Percentiles rank a stretch among this genome's conserved stretches.
Evolutionary conservation across 768 basidiomycete genomes (phyloP).

Genomic region (Suillus fuscotomentosus): DNA sequence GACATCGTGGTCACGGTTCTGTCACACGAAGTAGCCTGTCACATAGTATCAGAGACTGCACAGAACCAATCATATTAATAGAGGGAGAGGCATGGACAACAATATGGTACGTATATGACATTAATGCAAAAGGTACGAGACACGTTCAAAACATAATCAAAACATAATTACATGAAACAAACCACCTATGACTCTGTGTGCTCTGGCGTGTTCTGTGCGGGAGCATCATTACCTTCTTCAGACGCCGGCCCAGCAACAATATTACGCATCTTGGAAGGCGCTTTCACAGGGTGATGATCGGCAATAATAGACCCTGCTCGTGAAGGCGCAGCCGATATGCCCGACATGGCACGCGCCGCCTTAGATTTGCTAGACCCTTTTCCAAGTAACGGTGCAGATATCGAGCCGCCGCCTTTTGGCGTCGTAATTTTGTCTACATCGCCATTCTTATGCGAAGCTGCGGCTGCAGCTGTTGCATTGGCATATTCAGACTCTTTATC

Average conservation of each 20-base stretch:
- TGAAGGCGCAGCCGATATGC: slow-evolving; percentile 52
- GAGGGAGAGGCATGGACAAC: background rate
- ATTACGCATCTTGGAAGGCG: slow-evolving; percentile 68
- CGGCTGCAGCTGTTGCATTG: slow-evolving; percentile 27
- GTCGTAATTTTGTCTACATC: slow-evolving; percentile 27
- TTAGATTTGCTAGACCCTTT: slow-evolving; percentile 43
- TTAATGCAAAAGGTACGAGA: slow-evolving; percentile 1
- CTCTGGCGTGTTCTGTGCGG: slow-evolving; percentile 19
- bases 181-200: slow-evolving; percentile 17
- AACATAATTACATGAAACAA: slow-evolving; percentile 1
- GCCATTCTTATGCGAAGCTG: slow-evolving; percentile 26
- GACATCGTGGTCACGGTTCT: background rate
- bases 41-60: background rate
- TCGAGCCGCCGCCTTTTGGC: slow-evolving; percentile 42
- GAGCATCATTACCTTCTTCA: slow-evolving; percentile 50
- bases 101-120: background rate
- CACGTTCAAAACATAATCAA: background rate
- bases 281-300: slow-evolving; percentile 43
- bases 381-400: slow-evolving; percentile 44
- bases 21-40: background rate
- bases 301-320: slow-evolving; percentile 54
- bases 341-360: slow-evolving; percentile 33
- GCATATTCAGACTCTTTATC: slow-evolving; percentile 75
- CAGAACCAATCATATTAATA: background rate
- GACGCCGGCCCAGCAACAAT: slow-evolving; percentile 51